Evolutionary conservation across 148 eudicot genomes (phyloP).

Genomic region (Agrostemma githago): DNA sequence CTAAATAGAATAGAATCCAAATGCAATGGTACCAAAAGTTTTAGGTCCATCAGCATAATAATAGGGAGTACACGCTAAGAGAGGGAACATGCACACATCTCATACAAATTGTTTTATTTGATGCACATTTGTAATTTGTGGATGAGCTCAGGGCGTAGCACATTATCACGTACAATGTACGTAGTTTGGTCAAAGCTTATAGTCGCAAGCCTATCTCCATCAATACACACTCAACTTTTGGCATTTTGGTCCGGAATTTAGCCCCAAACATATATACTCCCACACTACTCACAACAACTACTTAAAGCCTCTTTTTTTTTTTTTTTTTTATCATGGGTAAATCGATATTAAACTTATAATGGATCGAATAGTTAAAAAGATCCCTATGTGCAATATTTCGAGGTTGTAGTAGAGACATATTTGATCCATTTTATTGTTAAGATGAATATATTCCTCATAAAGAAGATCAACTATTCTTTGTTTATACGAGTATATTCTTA

Average conservation of each 20-base stretch:
- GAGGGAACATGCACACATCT: background rate
- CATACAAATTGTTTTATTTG: background rate
- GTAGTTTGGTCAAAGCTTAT: conserved; percentile 6
- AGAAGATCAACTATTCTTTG: too few relatives aligned
- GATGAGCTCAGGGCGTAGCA: background rate
- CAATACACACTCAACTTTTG: conserved; percentile 10
- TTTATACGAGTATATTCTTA: too few relatives aligned
- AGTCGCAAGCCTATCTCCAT: background rate
- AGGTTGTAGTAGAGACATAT: too few relatives aligned
- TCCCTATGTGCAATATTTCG: too few relatives aligned
- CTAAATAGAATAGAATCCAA: conserved; percentile 7
- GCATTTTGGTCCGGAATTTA: background rate
- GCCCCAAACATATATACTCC: background rate
- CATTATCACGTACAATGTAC: background rate
- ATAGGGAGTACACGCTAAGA: too few relatives aligned
- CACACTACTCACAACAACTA: background rate
- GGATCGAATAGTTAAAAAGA: too few relatives aligned
- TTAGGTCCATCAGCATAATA: background rate
- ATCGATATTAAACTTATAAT: too few relatives aligned
- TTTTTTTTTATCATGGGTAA: too few relatives aligned
- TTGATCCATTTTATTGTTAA: too few relatives aligned
- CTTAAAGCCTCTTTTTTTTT: background rate
- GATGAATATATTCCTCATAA: too few relatives aligned
- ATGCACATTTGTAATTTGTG: background rate
- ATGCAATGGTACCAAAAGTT: background rate